These are phyloP conservation scores for Penicillium verhagenii DNA, from an alignment of 495 filamentous ascomycete genomes.

Conservation along the genomic window DNA sequence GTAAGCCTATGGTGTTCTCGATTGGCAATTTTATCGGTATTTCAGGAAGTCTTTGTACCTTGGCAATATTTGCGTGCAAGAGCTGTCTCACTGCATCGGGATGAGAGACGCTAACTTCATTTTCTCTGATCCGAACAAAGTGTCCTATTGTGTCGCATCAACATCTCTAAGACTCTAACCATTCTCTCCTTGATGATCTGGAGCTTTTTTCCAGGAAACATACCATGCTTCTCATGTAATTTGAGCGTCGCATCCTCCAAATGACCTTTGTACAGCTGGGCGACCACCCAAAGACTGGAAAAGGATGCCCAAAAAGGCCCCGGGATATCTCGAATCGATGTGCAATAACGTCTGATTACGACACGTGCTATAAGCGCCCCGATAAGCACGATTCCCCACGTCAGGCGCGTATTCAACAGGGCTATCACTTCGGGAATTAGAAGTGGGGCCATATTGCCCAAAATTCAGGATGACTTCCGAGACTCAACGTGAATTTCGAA, in stretches of 20 bases:
- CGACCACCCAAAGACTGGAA: slow-evolving; percentile 40
- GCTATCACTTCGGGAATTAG: background rate
- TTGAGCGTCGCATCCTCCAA: slow-evolving; percentile 33
- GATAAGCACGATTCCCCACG: background rate
- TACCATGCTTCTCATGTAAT: slow-evolving; percentile 45
- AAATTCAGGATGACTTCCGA: background rate
- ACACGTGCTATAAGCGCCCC: slow-evolving; percentile 2
- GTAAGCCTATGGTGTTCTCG: background rate
- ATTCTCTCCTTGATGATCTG: background rate
- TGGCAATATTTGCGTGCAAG: slow-evolving; percentile 25
- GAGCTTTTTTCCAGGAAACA: background rate
- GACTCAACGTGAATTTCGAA: background rate
- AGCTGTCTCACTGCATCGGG: slow-evolving; percentile 41
- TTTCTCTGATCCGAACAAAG: slow-evolving; percentile 47
- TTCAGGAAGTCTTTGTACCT: slow-evolving; percentile 12
- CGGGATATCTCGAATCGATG: slow-evolving; percentile 33
- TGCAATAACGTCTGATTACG: slow-evolving; percentile 19
- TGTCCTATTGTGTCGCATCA: slow-evolving; percentile 28
- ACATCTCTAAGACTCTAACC: too few species aligned
- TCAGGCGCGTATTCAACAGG: background rate
- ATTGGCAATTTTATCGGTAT: too few species aligned
- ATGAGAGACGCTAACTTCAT: slow-evolving; percentile 50
- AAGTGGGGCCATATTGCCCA: background rate
- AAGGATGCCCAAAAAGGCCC: slow-evolving; percentile 44
- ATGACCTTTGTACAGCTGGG: slow-evolving; percentile 37